phyloP scores from a whole-genome alignment of 106 monocot species.

The Vanilla planifolia region DNA sequence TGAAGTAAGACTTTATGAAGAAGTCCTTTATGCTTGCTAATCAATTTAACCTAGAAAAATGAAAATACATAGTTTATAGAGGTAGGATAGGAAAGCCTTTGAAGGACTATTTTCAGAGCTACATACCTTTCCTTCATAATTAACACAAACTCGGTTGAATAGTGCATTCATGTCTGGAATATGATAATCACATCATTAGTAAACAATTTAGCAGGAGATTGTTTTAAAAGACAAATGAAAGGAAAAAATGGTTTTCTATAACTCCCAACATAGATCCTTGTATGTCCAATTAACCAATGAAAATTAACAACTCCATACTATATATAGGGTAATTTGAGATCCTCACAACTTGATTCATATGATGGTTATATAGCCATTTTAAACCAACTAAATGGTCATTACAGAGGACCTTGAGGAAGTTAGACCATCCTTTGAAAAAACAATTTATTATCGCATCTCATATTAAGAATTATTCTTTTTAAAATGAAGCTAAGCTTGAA shows the following conservation, averaged over 20 bases:
- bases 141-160: slow-evolving; percentile 67
- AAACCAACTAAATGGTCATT: no score
- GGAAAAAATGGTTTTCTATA: background rate
- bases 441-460: no score
- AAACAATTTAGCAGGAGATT: background rate
- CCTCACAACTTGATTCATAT: no score
- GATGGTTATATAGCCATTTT: no score
- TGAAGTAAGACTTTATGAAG: slow-evolving; percentile 75
- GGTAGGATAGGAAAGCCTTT: background rate
- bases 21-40: slow-evolving; percentile 64
- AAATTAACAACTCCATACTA: no score
- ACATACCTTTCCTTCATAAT: slow-evolving; percentile 88
- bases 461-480: no score
- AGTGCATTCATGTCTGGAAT: slow-evolving; percentile 80
- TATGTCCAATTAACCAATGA: no score
- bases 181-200: background rate
- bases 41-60: slow-evolving; percentile 55
- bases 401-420: no score
- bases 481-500: no score
- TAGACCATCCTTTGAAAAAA: no score
- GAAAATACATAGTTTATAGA: background rate
- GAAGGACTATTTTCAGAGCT: background rate
- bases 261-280: no score
- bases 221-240: background rate
- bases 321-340: no score